These are phyloP conservation scores for Gossypium australe DNA, from an alignment of 345 rosid species.

Conservation along the genomic window DNA sequence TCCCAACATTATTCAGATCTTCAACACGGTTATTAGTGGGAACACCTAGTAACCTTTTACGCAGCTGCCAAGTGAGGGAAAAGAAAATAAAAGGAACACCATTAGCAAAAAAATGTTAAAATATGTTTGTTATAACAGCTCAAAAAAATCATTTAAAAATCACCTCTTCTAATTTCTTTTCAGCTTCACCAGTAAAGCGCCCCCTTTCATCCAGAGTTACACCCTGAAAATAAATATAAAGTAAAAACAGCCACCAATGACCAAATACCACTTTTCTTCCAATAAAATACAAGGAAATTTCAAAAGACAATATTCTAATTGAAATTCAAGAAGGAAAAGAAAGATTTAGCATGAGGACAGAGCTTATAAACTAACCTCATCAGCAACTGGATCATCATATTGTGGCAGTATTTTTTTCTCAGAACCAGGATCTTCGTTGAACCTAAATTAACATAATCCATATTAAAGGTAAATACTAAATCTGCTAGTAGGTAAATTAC, in stretches of 20 bases:
- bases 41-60: conserved; percentile 68
- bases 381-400: conserved; percentile 64
- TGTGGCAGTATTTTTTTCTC: conserved; percentile 93
- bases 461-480: conserved; percentile 6
- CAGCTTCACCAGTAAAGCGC: conserved; percentile 81
- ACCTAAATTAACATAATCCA: conserved; percentile 41
- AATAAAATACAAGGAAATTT: neutral
- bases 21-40: conserved; percentile 45
- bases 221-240: conserved; percentile 45
- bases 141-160: conserved; percentile 2
- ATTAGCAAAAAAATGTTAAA: conserved; percentile 5
- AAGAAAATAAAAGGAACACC: neutral
- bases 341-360: no score
- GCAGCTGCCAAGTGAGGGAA: conserved; percentile 49
- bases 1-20: conserved; percentile 62
- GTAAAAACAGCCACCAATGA: conserved; percentile 4
- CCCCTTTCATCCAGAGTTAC: conserved; percentile 78
- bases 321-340: neutral
- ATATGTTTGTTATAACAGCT: conserved; percentile 5
- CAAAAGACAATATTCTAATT: neutral
- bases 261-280: neutral
- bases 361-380: conserved; percentile 53
- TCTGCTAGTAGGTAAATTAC: neutral
- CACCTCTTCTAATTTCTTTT: conserved; percentile 93
- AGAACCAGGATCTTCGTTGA: conserved; percentile 67